Percentiles rank a stretch among this genome's conserved stretches.
These are phyloP conservation scores for Ogataea minuta DNA, from an alignment of 805 yeast genomes.

Conservation along the genomic window DNA sequence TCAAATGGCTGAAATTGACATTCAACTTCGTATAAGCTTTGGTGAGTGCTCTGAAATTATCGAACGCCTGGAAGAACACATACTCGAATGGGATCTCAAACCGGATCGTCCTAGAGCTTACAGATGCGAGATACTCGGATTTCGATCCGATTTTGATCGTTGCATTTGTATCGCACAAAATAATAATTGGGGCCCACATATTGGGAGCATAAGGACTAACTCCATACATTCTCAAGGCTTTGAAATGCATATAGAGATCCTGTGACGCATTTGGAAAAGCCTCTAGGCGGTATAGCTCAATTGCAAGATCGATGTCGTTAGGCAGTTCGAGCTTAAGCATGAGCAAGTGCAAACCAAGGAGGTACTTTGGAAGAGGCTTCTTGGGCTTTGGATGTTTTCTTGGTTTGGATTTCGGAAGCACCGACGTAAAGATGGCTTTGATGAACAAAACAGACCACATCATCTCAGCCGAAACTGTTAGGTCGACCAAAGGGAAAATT, in stretches of 20 bases:
- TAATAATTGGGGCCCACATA: slow-evolving; percentile 30
- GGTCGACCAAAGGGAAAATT: slow-evolving; percentile 29
- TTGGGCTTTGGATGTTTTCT: neutral
- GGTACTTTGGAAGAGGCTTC: slow-evolving; percentile 13
- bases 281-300: slow-evolving; percentile 32
- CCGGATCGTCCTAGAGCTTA: slow-evolving; percentile 27
- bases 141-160: slow-evolving; percentile 7
- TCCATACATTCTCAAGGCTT: slow-evolving; percentile 31
- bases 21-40: slow-evolving; percentile 65
- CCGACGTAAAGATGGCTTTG: slow-evolving; percentile 14
- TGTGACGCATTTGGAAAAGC: slow-evolving; percentile 19
- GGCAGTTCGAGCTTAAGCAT: slow-evolving; percentile 29
- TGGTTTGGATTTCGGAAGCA: slow-evolving; percentile 11
- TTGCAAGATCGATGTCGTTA: slow-evolving; percentile 25
- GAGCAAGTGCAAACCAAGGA: slow-evolving; percentile 24
- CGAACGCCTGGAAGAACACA: slow-evolving; percentile 73
- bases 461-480: slow-evolving; percentile 29
- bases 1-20: slow-evolving; percentile 25
- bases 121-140: slow-evolving; percentile 13
- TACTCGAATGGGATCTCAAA: slow-evolving; percentile 67
- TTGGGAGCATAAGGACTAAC: slow-evolving; percentile 25
- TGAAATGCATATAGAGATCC: slow-evolving; percentile 18
- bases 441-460: slow-evolving; percentile 33
- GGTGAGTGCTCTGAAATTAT: slow-evolving; percentile 69
- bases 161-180: slow-evolving; percentile 20